Base-by-base conservation (phyloP, 495 filamentous ascomycete species). In the Staphylotrichum tortipilum region DNA sequence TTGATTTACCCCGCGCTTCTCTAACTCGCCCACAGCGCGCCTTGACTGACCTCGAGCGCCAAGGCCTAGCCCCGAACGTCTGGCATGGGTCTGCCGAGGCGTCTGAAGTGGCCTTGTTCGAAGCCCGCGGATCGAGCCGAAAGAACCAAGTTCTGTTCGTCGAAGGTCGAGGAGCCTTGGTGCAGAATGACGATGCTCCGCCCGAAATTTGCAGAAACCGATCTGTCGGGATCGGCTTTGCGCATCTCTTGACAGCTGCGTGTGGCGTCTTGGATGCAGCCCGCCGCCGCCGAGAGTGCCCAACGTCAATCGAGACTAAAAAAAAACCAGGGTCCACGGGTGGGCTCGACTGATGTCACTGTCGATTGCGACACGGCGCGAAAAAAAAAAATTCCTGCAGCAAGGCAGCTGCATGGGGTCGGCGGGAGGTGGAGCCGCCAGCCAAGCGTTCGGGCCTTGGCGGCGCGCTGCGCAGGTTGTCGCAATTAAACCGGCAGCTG, bases 401-500 rank as follows among this genome's bases (percentile, higher is more conserved):
- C n/a, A n/a, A n/a, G n/a, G n/a, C n/a, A 11, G 42, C n/a, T 44
- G 41, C 41, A 44, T 44, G 41, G 15, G n/a, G 17, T 44, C 17
- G 28, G 5, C 24, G 26, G 29, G 17, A 38, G 33, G n/a, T 47
- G 44, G 44, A 15, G 30, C 28, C 19, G 4, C 11, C 10, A 40
- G 14, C 39, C 45, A 49, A 44, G 22, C 40, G 21, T 19, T n/a
- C 3, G 31, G 34, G 34, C 10, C 52, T 54, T 54, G 26, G 10
- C 26, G 26, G 52, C 40, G n/a, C n/a, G n/a, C n/a, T n/a, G n/a
- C 52, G 15, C 15, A 28, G 24, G 24, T 45, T 38, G 45, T 31
- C 19, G 52, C 34, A 54, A 54, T 49, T 41, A 54, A 54, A 53
- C 43, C 29, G 39, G n/a, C 42, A 36, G 26, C 28, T 44, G 44